Percentiles rank a stretch among this genome's conserved stretches.
phyloP scores from a whole-genome alignment of 2,329 filamentous ascomycete genomes.

The Zymoseptoria passerinii region DNA sequence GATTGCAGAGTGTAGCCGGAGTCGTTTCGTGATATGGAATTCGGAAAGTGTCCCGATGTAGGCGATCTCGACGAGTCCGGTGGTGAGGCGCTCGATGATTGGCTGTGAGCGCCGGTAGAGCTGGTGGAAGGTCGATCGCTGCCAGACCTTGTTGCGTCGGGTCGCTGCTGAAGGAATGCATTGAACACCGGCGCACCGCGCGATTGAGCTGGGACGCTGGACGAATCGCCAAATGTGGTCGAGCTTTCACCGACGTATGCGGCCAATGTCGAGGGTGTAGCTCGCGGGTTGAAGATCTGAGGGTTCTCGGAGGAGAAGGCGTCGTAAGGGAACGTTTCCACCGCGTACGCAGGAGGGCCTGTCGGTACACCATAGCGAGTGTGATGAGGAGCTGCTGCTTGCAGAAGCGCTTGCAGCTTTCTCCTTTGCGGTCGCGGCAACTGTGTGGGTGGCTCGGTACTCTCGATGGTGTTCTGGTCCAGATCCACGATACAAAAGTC shows the following conservation, averaged over 20 bases:
- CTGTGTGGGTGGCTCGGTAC: conserved; percentile 65
- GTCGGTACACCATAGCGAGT: conserved; percentile 74
- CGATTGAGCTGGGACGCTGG: conserved; percentile 41
- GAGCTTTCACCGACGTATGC: conserved; percentile 88
- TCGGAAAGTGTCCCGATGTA: conserved; percentile 70
- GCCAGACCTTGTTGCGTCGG: conserved; percentile 47
- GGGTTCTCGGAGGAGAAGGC: conserved; percentile 81
- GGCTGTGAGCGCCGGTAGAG: conserved; percentile 35
- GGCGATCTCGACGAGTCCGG: conserved; percentile 60
- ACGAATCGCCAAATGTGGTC: conserved; percentile 64
- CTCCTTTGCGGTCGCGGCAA: conserved; percentile 82
- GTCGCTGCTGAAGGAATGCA: conserved; percentile 71
- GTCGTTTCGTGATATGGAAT: conserved; percentile 79
- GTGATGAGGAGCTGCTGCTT: conserved; percentile 84
- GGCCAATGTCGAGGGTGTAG: conserved; percentile 63
- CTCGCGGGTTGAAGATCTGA: conserved; percentile 65
- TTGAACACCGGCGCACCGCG: conserved; percentile 70
- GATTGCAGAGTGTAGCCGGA: conserved; percentile 81
- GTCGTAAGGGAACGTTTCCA: conserved; percentile 87
- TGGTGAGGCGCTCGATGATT: conserved; percentile 39
- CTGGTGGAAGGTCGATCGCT: conserved; percentile 72
- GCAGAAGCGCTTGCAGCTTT: conserved; percentile 80
- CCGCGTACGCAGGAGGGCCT: conserved; percentile 86
- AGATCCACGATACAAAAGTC: conserved; percentile 94
- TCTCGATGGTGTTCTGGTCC: conserved; percentile 82